Conservation (phyloP, 2,329 filamentous ascomycete species). For the Didymella lethalis region DNA sequence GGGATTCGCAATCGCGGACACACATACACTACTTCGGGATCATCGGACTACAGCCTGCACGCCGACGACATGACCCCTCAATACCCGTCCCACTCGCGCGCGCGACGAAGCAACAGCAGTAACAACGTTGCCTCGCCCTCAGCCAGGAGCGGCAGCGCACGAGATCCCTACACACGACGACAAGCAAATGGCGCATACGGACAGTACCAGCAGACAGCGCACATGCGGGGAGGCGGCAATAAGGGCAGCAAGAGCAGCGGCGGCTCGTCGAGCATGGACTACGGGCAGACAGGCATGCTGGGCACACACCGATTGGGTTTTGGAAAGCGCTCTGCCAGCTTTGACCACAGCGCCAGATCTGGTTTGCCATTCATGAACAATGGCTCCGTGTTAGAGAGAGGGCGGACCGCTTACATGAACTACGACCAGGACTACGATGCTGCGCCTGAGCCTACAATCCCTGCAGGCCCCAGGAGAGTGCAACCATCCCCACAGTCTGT, state of each 20-base stretch:
- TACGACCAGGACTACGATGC: conserved; percentile 74
- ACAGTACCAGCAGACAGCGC: conserved; percentile 41
- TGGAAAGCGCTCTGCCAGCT: conserved; percentile 73
- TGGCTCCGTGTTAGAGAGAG: conserved; percentile 55
- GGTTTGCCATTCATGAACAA: conserved; percentile 44
- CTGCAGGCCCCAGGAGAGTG: conserved; percentile 74
- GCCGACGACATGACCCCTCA: conserved; percentile 49
- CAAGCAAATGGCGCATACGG: conserved; percentile 36
- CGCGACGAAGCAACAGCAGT: conserved; percentile 80
- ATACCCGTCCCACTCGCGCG: conserved; percentile 56
- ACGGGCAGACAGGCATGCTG: conserved; percentile 66
- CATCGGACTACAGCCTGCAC: conserved; percentile 62
- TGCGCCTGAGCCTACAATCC: conserved; percentile 85
- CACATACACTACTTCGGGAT: conserved; percentile 67
- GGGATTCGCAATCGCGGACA: conserved; percentile 62
- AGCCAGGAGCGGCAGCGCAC: conserved; percentile 44
- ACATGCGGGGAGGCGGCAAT: conserved; percentile 56
- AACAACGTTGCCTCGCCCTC: conserved; percentile 65
- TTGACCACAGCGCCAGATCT: conserved; percentile 63
- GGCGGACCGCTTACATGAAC: conserved; percentile 53
- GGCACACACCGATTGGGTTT: conserved; percentile 65
- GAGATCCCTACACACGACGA: conserved; percentile 42
- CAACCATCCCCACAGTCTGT: conserved; percentile 54
- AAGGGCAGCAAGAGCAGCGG: conserved; percentile 76
- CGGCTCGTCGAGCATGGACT: conserved; percentile 70